Percentiles rank a stretch among this genome's conserved stretches.
phyloP scores from a whole-genome alignment of 2,329 filamentous ascomycete species.

The Aspergillus thermomutatus region DNA sequence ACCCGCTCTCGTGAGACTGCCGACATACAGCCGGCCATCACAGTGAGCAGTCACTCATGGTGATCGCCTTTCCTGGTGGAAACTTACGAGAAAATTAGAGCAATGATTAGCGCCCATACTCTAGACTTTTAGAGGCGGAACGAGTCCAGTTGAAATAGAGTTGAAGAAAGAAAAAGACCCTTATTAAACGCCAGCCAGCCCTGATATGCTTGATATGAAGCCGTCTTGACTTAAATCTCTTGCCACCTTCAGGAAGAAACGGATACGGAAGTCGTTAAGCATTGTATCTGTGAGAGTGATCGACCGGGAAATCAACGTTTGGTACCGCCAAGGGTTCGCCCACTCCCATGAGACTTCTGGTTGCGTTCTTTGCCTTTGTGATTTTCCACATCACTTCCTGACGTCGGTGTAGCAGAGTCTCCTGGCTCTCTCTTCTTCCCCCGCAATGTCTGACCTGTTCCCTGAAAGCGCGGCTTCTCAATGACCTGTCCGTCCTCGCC shows the following conservation, averaged over 20 bases:
- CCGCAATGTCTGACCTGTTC: constrained; percentile 76
- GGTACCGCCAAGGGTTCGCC: constrained; percentile 18
- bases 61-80: background rate
- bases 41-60: background rate
- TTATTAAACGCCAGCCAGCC: constrained; percentile 22
- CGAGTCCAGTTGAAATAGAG: background rate
- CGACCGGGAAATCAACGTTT: background rate
- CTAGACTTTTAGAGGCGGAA: too few relatives aligned
- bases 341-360: constrained; percentile 11
- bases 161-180: constrained; percentile 5
- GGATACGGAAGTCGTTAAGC: background rate
- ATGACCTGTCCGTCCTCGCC: constrained; percentile 61
- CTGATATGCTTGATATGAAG: constrained; percentile 22
- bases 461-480: constrained; percentile 73
- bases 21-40: background rate
- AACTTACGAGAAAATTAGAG: background rate
- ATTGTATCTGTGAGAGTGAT: background rate
- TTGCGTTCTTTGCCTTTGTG: constrained; percentile 18
- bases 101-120: background rate
- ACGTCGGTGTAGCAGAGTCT: constrained; percentile 35
- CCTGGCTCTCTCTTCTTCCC: constrained; percentile 64
- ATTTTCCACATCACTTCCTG: constrained; percentile 31
- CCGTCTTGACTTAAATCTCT: background rate
- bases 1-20: background rate
- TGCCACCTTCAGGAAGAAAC: constrained; percentile 7